These are phyloP conservation scores for Reticulascus tulasneorum DNA, from an alignment of 2,329 filamentous ascomycete genomes.

Conservation along the genomic window DNA sequence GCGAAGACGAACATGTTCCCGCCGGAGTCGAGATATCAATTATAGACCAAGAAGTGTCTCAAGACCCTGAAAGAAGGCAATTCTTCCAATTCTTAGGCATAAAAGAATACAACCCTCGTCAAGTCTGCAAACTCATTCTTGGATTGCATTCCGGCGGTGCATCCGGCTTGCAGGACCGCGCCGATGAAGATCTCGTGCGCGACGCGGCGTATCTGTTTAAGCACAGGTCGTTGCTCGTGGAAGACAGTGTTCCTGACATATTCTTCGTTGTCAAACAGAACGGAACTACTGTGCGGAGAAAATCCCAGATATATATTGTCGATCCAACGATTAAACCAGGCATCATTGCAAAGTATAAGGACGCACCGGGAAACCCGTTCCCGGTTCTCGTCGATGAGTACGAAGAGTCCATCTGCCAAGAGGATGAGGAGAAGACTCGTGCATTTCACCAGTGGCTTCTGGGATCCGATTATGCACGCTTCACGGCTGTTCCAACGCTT, in stretches of 20 bases:
- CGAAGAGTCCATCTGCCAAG: too few relatives aligned
- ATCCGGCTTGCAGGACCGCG: too few relatives aligned
- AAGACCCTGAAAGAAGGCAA: background rate
- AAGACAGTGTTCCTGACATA: background rate
- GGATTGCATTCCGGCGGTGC: too few relatives aligned
- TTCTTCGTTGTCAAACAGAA: background rate
- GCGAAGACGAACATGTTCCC: background rate
- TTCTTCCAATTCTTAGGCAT: background rate
- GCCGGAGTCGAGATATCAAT: background rate
- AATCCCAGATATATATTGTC: background rate
- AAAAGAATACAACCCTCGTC: background rate
- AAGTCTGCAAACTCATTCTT: constrained; percentile 1
- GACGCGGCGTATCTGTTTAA: constrained; percentile 1
- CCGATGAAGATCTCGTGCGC: too few relatives aligned
- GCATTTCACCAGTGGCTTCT: too few relatives aligned
- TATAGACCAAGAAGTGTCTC: background rate
- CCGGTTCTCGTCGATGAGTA: too few relatives aligned
- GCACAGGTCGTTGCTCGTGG: background rate
- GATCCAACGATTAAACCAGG: too few relatives aligned
- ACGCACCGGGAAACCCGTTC: too few relatives aligned
- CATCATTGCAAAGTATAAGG: too few relatives aligned
- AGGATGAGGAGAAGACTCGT: too few relatives aligned
- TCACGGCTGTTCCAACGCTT: too few relatives aligned
- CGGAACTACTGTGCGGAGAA: background rate
- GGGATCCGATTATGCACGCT: too few relatives aligned